Evolutionary conservation across 768 basidiomycete genomes (phyloP), one percentile per base, ranked within the genome.

Genomic region (Pholiota conissans): DNA sequence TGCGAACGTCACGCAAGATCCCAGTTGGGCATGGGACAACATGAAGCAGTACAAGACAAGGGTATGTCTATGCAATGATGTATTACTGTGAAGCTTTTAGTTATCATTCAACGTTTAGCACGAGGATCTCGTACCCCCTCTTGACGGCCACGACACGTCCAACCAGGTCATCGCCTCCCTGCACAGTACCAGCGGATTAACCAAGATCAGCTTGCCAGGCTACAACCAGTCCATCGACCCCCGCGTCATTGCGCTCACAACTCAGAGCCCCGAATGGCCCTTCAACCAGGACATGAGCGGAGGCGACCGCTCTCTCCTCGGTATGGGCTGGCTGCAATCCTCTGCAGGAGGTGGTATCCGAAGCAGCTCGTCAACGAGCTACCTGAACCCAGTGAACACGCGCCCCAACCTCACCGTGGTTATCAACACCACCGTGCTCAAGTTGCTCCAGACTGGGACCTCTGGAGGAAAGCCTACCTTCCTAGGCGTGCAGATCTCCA

Each of bases 391-490:
- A 11, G 67, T 65, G 5, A 56, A 69, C 9, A 42, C 58, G 3
- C 73, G 76, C 1, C 59, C 65, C 8, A 78, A 78, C 55, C 62
- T 80, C 10, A 65, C 71, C 42, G 69, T 79, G 16, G 57, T 78
- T n/a, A 55, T 74, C 26, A 70, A 72, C 52, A 69, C 74, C 2
- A 67, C 68, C 18, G 74, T 71, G 2, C 65, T 68, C 10, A 65
- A 65, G 34, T 26, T 75, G 6, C 18, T 72, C 5, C 60, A 65
- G 27, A 65, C 65, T 6, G 58, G 62, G 2, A 29, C 50, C 0
- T 52, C 54, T 22, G 32, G 67, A 2, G 40, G 55, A 45, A 45
- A 45, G 20, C 42, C 42, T 6, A 59, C 60, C 10, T 68, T 73
- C 48, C 54, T 63, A 37, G 30, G 71, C 52, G 46, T 65, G 60